Percentiles rank a stretch among this genome's conserved stretches.
Evolutionary conservation across 73 alveolate genomes (phyloP).

Genomic region (Paramecium tetraurelia): DNA sequence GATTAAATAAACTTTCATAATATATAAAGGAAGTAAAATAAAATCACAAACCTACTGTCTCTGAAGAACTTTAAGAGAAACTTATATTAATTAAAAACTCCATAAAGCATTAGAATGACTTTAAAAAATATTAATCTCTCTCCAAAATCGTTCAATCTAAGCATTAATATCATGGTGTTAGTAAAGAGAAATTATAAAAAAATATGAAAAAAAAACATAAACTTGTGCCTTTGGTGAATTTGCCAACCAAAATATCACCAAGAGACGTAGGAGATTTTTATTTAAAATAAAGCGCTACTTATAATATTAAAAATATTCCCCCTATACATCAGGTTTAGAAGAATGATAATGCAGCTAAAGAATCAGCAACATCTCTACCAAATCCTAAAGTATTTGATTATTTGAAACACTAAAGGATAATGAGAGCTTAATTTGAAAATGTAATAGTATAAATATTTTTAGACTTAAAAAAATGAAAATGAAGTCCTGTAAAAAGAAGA

Average conservation of each 20-base stretch:
- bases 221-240: background rate
- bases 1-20: background rate
- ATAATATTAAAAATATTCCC: background rate
- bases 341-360: background rate
- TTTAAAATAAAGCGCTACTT: background rate
- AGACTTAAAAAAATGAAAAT: background rate
- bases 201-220: background rate
- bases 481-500: background rate
- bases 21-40: background rate
- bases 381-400: background rate
- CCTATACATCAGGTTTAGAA: background rate
- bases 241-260: slow-evolving; percentile 41
- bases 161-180: background rate
- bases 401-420: background rate
- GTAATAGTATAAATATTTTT: background rate
- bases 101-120: slow-evolving; percentile 28
- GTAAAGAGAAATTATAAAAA: background rate
- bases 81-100: background rate
- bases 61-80: background rate
- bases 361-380: background rate
- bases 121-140: background rate
- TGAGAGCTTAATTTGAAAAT: background rate
- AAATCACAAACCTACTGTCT: background rate
- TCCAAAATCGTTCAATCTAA: background rate
- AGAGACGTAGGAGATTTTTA: slow-evolving; percentile 47